phyloP scores from a whole-genome alignment of 2,329 filamentous ascomycete species.

The Fusarium sp. region DNA sequence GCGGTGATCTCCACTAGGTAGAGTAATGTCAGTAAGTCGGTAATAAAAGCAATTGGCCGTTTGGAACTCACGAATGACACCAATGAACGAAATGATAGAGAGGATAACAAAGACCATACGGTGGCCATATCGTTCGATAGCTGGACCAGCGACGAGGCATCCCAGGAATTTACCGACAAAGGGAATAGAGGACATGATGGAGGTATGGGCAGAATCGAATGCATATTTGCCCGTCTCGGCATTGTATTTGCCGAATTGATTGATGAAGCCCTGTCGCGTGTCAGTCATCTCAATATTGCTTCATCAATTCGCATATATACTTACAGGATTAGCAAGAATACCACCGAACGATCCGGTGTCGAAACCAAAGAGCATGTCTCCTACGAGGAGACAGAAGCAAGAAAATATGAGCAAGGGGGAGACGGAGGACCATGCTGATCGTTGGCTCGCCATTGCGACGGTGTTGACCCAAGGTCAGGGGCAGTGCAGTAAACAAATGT shows the following conservation, averaged over 20 bases:
- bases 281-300: not conserved
- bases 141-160: slow-evolving; percentile 11
- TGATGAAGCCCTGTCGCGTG: not conserved
- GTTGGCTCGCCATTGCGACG: slow-evolving; percentile 3
- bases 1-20: not conserved
- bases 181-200: slow-evolving; percentile 8
- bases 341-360: slow-evolving; percentile 8
- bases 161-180: slow-evolving; percentile 15
- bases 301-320: not conserved
- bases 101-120: slow-evolving; percentile 3
- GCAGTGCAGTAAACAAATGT: not conserved
- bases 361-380: slow-evolving; percentile 17
- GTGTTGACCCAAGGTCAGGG: not conserved
- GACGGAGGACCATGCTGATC: slow-evolving; percentile 4
- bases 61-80: slow-evolving; percentile 2
- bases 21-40: not conserved
- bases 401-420: slow-evolving; percentile 16
- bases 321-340: slow-evolving; percentile 12
- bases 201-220: not conserved
- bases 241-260: not conserved
- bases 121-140: slow-evolving; percentile 15
- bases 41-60: not conserved
- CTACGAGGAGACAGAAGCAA: slow-evolving; percentile 14
- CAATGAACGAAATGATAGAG: slow-evolving; percentile 9
- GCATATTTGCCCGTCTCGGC: not conserved